Conservation (phyloP, 148 eudicot genomes). For the Vaccinium darrowii region DNA sequence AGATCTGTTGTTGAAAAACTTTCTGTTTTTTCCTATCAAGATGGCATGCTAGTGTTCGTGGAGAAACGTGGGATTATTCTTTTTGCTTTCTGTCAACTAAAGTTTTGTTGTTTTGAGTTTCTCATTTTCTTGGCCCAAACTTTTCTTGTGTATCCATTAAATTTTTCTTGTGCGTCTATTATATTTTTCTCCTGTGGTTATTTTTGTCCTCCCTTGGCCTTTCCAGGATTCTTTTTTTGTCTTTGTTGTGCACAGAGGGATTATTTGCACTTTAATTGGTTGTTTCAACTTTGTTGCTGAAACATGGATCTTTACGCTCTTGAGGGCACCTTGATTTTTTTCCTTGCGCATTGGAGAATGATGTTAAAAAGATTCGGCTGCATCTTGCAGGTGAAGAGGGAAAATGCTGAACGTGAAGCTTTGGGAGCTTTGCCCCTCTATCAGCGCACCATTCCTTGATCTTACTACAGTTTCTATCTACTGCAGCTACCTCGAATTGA, state of each 20-base stretch:
- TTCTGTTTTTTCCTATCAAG: background rate
- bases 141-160: background rate
- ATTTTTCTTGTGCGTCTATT: background rate
- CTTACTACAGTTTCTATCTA: constrained; percentile 30
- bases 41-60: background rate
- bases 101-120: background rate
- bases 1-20: background rate
- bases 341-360: background rate
- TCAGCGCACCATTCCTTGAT: constrained; percentile 47
- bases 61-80: background rate
- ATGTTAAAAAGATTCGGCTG: background rate
- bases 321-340: background rate
- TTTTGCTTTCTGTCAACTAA: background rate
- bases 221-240: background rate
- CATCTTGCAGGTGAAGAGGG: constrained; percentile 46
- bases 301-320: background rate
- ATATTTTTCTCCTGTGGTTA: background rate
- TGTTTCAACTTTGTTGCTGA: background rate
- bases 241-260: background rate
- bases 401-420: constrained; percentile 52
- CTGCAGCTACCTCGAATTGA: constrained; percentile 16
- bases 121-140: background rate
- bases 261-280: background rate
- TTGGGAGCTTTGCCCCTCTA: constrained; percentile 53
- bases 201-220: background rate